Evolutionary conservation across 208 protist genomes (phyloP).

Genomic region (Lotmaria passim): DNA sequence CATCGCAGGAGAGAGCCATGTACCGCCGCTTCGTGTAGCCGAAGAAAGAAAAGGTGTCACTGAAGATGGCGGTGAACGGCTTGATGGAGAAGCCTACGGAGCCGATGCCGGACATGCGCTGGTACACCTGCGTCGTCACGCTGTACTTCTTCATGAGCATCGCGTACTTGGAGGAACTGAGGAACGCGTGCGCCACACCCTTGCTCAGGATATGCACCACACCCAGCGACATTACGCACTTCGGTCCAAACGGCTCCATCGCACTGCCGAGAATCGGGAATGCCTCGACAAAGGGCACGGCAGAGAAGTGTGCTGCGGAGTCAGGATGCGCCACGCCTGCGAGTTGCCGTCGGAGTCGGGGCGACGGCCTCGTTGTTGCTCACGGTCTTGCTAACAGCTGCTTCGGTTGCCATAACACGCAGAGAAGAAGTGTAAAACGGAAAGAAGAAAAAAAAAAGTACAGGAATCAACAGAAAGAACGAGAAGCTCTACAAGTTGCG

Average conservation of each 20-base stretch:
- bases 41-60: conserved; percentile 43
- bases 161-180: conserved; percentile 35
- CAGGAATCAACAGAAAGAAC: not conserved
- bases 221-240: conserved; percentile 32
- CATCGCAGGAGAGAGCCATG: conserved; percentile 38
- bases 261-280: conserved; percentile 37
- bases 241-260: conserved; percentile 35
- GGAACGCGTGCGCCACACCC: conserved; percentile 35
- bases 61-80: conserved; percentile 43
- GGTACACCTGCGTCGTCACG: too few relatives aligned
- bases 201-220: conserved; percentile 54
- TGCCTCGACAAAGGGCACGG: too few relatives aligned
- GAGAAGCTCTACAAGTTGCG: not conserved
- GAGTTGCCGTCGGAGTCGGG: too few relatives aligned
- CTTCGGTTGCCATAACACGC: too few relatives aligned
- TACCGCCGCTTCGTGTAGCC: conserved; percentile 61
- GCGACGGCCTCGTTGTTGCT: too few relatives aligned
- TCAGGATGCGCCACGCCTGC: too few relatives aligned
- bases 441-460: not conserved
- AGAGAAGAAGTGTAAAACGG: too few relatives aligned
- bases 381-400: too few relatives aligned
- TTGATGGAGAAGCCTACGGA: conserved; percentile 60
- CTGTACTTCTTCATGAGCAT: conserved; percentile 47
- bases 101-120: too few relatives aligned
- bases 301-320: too few relatives aligned